Evolutionary conservation across 768 basidiomycete genomes (phyloP), one percentile per base, ranked within the genome.

Genomic region (Plicaturopsis crispa): DNA sequence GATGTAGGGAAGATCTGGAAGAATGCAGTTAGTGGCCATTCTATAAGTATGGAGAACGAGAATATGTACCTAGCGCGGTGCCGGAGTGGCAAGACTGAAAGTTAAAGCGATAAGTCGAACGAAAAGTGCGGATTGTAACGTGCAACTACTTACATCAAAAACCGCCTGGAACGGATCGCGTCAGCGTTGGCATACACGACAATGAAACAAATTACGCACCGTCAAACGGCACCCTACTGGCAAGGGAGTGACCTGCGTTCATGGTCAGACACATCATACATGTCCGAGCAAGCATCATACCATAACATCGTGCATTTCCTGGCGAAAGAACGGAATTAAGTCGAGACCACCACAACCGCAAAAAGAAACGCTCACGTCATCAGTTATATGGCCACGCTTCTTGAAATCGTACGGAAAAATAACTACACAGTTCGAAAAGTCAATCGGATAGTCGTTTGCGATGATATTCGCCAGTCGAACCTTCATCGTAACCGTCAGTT

Each of bases 341-440:
- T 20, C 16, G 24, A 24, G 8, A 16, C 4, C n/a, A 17, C 18
- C 33, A 26, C 34, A 19, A 30, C 14, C 20, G 4, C 19, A 2
- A 18, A n/a, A n/a, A 4, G 24, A 21, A 62, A n/a, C n/a, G n/a
- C 73, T 54, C 35, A 79, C 78, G 46, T 84, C 81, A 45, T 85
- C 94, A 13, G 90, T 61, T 39, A 99, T 92, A 39, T 84, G 70
- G 0, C 90, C 87, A 0, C 65, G 64, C 30, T 64, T 59, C 63
- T 86, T 73, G 66, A 79, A 87, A 58, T 99, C 94, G 14, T 92
- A 54, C 0, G 94, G 96, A 54, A 80, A 97, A 48, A 98, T 93
- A 18, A 81, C 84, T 84, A 42, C 3, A n/a, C n/a, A n/a, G n/a
- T n/a, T 28, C n/a, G 19, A 21, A 8, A 4, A 2, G 23, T 43